phyloP scores from a whole-genome alignment of 495 filamentous ascomycete genomes.

The Aspergillus funiculosus region DNA sequence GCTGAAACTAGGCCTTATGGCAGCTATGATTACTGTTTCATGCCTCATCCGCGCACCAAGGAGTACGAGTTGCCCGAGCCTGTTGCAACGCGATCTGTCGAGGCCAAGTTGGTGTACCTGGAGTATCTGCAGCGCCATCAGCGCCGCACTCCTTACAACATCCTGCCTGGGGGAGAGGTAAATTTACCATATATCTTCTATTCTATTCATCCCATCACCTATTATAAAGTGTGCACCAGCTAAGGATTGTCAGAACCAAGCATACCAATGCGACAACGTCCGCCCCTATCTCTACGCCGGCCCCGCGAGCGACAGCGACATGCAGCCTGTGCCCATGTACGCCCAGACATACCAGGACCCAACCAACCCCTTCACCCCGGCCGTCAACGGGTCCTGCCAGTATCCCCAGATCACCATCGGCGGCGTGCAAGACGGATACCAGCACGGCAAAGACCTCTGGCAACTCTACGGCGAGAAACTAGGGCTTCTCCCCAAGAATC shows the following conservation, averaged over 20 bases:
- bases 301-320: conserved; percentile 11
- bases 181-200: background rate
- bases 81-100: conserved; percentile 24
- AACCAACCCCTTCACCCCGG: conserved; percentile 31
- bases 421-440: conserved; percentile 37
- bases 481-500: conserved; percentile 23
- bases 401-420: conserved; percentile 43
- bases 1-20: conserved; percentile 28
- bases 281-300: conserved; percentile 37
- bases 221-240: no score
- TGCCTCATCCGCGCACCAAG: conserved; percentile 40
- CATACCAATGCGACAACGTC: conserved; percentile 37
- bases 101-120: conserved; percentile 34
- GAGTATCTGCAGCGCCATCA: conserved; percentile 43
- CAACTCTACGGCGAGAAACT: conserved; percentile 35
- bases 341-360: conserved; percentile 38
- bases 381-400: conserved; percentile 39
- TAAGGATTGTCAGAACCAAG: conserved; percentile 39
- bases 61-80: conserved; percentile 31
- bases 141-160: conserved; percentile 39
- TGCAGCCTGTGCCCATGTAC: conserved; percentile 33
- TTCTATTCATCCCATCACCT: background rate
- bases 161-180: conserved; percentile 39
- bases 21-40: conserved; percentile 40
- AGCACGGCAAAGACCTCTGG: conserved; percentile 40